Evolutionary conservation across 192 early-diverging fungal genomes (phyloP).

Genomic region (Blastocladiella britannica): DNA sequence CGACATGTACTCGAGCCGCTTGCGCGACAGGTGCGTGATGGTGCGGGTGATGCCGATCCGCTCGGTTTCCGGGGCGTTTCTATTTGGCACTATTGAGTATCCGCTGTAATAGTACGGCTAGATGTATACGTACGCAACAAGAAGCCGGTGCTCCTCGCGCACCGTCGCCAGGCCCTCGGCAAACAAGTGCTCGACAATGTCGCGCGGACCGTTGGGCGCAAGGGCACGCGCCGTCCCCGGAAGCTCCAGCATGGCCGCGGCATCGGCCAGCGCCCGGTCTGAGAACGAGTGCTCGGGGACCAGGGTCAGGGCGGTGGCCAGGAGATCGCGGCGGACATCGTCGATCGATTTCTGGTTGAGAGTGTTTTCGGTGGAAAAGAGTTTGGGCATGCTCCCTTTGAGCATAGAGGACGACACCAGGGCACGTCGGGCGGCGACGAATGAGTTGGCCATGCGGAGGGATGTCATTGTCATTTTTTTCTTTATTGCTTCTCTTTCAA

Average conservation of each 20-base stretch:
- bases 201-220: conserved; percentile 36
- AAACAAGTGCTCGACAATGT: conserved; percentile 58
- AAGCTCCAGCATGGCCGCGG: conserved; percentile 42
- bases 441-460: no score
- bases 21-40: not conserved
- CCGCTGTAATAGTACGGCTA: no score
- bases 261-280: conserved; percentile 33
- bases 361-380: no score
- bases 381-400: no score
- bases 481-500: no score
- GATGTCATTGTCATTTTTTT: no score
- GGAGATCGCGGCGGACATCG: conserved; percentile 11
- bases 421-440: no score
- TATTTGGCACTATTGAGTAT: conserved; percentile 50
- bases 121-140: no score
- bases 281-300: conserved; percentile 62
- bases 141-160: conserved; percentile 31
- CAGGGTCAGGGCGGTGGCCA: conserved; percentile 39
- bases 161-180: conserved; percentile 35
- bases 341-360: no score
- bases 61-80: conserved; percentile 53
- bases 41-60: not conserved
- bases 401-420: no score
- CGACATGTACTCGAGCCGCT: conserved; percentile 1
- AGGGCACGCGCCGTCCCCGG: conserved; percentile 49